Evolutionary conservation across 2,329 filamentous ascomycete genomes (phyloP), one percentile per base, ranked within the genome.

Genomic region (Mycogone perniciosa): DNA sequence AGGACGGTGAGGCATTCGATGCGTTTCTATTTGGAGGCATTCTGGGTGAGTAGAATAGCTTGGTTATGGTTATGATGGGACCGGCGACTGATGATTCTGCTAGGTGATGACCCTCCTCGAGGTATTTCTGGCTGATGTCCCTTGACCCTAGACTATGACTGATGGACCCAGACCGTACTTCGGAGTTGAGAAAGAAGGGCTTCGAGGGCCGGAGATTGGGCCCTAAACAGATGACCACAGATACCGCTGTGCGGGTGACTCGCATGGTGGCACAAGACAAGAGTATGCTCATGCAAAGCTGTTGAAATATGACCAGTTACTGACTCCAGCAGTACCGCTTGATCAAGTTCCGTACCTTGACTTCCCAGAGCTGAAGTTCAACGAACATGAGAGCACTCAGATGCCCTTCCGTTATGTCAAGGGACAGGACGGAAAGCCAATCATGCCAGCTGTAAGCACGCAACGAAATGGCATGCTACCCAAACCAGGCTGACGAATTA

Each of bases 401-500:
- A 97, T 99, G 93, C 93, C 93, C 1, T 99, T 99, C 70, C 88
- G 93, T 59, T 99, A 99, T 65, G 91, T 99, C 46, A 85, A 81
- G 64, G 84, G 79, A 46, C 72, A 80, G 8, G 75, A 88, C 51
- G 89, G 87, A 41, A 76, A 88, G 59, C 89, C 91, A 1, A 84
- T 96, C 52, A 96, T 99, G 90, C 93, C 93, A 26, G 79, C 88
- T 73, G 91, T 96, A 70, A 71, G 77, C 66, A 47, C 8, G 7
- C 11, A 31, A 5, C 13, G 2, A n/a, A 20, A 20, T 6, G 9
- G 11, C 10, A 5, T 26, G 6, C 31, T 5, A 5, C 31, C 29
- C 37, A 44, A 42, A 2, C 4, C 10, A 37, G 33, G 31, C 60
- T 70, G 43, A 70, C 58, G 33, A 8, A 33, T 31, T 29, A 37